A percentile compares a stretch with the other conserved stretches of the same genome.
These are phyloP conservation scores for Arachis monticola DNA, from an alignment of 331 rosid species.

Conservation along the genomic window DNA sequence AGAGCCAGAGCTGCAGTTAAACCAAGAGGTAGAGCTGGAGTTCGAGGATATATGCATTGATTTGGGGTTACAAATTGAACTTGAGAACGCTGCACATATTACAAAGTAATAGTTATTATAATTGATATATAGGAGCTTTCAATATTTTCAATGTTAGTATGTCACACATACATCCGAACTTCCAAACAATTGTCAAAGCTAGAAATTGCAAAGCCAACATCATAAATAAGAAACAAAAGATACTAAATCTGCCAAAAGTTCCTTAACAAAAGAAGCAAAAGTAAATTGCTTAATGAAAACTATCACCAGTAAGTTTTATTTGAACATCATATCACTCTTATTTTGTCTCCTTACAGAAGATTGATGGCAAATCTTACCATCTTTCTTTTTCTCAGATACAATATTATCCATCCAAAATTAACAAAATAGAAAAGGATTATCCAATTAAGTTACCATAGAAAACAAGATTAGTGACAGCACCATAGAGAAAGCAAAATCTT, in stretches of 20 bases:
- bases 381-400: neutral
- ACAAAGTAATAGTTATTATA: neutral
- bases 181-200: constrained; percentile 4
- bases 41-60: constrained; percentile 65
- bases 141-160: neutral
- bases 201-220: constrained; percentile 4
- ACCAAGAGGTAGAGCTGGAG: constrained; percentile 87
- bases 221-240: neutral
- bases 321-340: neutral
- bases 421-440: constrained; percentile 22
- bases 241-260: neutral
- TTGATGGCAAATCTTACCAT: constrained; percentile 5
- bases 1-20: constrained; percentile 77
- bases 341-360: constrained; percentile 10
- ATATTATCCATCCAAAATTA: neutral
- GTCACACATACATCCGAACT: constrained; percentile 4
- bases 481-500: constrained; percentile 13
- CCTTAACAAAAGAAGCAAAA: neutral
- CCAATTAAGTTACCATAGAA: neutral
- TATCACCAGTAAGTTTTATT: neutral
- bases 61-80: constrained; percentile 38
- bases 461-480: constrained; percentile 1
- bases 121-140: constrained; percentile 1
- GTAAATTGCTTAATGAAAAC: neutral
- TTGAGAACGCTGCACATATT: constrained; percentile 60